Percentiles rank a stretch among this genome's conserved stretches.
phyloP scores from a whole-genome alignment of 2,329 filamentous ascomycete species.

The Diatrype stigma region DNA sequence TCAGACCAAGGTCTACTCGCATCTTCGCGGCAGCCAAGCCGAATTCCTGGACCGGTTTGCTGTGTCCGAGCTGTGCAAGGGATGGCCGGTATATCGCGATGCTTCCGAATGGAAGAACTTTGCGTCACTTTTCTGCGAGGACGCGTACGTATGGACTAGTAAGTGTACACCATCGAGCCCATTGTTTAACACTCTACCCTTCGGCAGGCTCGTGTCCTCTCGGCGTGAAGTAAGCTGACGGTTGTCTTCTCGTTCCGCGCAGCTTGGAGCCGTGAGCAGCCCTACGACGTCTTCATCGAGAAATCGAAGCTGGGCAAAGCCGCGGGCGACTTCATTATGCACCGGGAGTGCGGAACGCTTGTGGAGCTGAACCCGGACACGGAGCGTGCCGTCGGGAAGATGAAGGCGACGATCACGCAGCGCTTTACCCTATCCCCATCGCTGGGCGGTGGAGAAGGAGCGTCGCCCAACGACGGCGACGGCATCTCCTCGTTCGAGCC shows the following conservation, averaged over 20 bases:
- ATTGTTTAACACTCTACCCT: not conserved
- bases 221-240: not conserved
- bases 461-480: slow-evolving; percentile 3
- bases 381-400: slow-evolving; percentile 45
- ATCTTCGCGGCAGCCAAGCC: slow-evolving; percentile 38
- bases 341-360: slow-evolving; percentile 47
- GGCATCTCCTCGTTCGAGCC: slow-evolving; percentile 19
- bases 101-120: slow-evolving; percentile 52
- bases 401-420: slow-evolving; percentile 52
- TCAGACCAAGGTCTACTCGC: slow-evolving; percentile 31
- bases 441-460: slow-evolving; percentile 9
- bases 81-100: slow-evolving; percentile 51
- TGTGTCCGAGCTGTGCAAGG: slow-evolving; percentile 49
- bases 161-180: too few relatives aligned
- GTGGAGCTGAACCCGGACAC: slow-evolving; percentile 37
- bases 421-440: slow-evolving; percentile 31
- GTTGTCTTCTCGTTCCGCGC: slow-evolving; percentile 1
- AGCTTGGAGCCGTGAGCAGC: slow-evolving; percentile 43
- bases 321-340: slow-evolving; percentile 52
- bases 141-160: slow-evolving; percentile 49
- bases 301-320: slow-evolving; percentile 47
- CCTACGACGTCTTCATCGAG: slow-evolving; percentile 43
- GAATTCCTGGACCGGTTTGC: slow-evolving; percentile 41
- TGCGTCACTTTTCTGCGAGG: slow-evolving; percentile 41
- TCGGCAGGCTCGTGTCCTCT: not conserved